phyloP scores from a whole-genome alignment of 192 early-diverging fungal genomes.

The Coemansia sp. region DNA sequence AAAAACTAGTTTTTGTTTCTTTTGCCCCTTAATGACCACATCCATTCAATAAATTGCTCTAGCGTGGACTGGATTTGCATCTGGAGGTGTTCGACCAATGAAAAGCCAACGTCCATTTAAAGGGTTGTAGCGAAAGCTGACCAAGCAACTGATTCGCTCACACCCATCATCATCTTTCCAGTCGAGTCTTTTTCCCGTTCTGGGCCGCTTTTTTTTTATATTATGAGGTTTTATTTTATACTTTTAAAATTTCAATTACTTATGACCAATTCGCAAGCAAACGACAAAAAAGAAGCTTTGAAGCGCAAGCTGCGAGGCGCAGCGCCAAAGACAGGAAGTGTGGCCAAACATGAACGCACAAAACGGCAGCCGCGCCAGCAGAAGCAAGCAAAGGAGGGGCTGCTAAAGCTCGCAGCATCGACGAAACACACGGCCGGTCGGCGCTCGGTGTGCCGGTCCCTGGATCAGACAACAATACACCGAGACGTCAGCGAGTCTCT shows the following conservation, averaged over 20 bases:
- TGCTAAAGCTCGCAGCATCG: slow-evolving; percentile 13
- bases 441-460: slow-evolving; percentile 19
- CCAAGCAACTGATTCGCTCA: too few relatives aligned
- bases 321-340: background rate
- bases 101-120: too few relatives aligned
- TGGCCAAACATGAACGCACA: background rate
- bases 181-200: background rate
- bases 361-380: slow-evolving; percentile 4
- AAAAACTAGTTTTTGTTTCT: too few relatives aligned
- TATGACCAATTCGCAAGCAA: background rate
- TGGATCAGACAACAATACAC: slow-evolving; percentile 19
- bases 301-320: slow-evolving; percentile 26
- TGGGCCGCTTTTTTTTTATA: background rate
- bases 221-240: background rate
- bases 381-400: slow-evolving; percentile 1
- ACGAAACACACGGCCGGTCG: slow-evolving; percentile 41
- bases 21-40: too few relatives aligned
- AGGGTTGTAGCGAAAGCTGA: too few relatives aligned
- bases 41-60: too few relatives aligned
- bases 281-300: slow-evolving; percentile 11
- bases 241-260: background rate
- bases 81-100: too few relatives aligned
- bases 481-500: slow-evolving; percentile 23
- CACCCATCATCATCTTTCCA: too few relatives aligned
- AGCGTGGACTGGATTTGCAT: too few relatives aligned